Evolutionary conservation across 441 rosid species (phyloP), one percentile per base, ranked within the genome.

Genomic region (Pelargonium australe): DNA sequence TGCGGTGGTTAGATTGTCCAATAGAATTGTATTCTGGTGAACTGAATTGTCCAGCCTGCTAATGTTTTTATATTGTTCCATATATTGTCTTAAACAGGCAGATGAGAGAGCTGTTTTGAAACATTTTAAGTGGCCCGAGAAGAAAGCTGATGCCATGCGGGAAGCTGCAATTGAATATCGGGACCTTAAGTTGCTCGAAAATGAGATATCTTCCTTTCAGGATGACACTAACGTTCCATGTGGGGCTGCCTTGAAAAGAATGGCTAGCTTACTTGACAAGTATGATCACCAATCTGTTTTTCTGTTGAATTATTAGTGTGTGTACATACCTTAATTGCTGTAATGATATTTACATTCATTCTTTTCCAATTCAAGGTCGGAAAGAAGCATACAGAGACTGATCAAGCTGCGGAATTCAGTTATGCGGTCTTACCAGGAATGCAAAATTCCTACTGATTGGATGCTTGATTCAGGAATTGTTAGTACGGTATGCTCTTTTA

Each of bases 101-200:
- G 98, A 90, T 79, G 97, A 93, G 72, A 80, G 86, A 73, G 96
- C 95, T 53, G 98, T 93, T 69, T 73, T 90, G 72, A 93, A 93
- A 88, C 95, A 93, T 79, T 93, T 93, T 78, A 86, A 86, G 71
- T 93, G 96, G 97, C 98, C 98, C 11, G 98, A 93, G 85, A 84
- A 70, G 76, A 93, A 90, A 81, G 98, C 95, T 2, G 98, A 93
- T 85, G 88, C 95, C 63, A 68, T 93, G 73, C 80, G 92, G 71
- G 98, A 90, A 79, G 97, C 96, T 71, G 89, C 97, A 12, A 77
- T 93, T 44, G 98, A 90, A 73, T 93, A 89, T 72, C 91, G 92
- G 1, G 87, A 80, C 69, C 85, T 93, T 65, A 90, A 85, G 81
- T 77, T 82, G 65, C 71, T 93, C 45, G 96, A 89, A 74, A 81